Conservation (phyloP, 495 filamentous ascomycete species). For the Tuber calosporum region DNA sequence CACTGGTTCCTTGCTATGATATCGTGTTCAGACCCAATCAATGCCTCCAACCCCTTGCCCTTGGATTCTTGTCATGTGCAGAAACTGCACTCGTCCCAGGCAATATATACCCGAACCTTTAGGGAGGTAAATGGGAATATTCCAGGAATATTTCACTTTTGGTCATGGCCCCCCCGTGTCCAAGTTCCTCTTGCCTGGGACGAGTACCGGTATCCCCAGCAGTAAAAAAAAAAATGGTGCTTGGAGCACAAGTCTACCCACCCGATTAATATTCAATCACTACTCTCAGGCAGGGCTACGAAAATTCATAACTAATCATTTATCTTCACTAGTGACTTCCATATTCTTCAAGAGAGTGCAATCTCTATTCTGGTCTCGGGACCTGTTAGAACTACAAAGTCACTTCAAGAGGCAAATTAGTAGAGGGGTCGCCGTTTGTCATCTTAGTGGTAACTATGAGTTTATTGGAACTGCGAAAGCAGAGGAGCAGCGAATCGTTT, state of each 20-base stretch:
- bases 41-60: neutral
- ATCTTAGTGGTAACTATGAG: too few relatives aligned
- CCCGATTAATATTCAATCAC: neutral
- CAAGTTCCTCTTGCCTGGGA: too few relatives aligned
- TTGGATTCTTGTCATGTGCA: neutral
- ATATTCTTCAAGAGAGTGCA: neutral
- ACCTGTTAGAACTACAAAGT: neutral
- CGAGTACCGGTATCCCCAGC: neutral
- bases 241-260: neutral
- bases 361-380: neutral
- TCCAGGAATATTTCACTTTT: too few relatives aligned
- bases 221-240: neutral
- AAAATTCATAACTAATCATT: neutral
- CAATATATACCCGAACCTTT: too few relatives aligned
- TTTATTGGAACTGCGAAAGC: too few relatives aligned
- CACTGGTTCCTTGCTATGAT: neutral
- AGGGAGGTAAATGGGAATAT: too few relatives aligned
- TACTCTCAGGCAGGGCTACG: neutral
- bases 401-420: neutral
- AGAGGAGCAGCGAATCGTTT: too few relatives aligned
- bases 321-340: neutral
- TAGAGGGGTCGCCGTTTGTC: neutral
- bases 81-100: too few relatives aligned
- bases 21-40: neutral
- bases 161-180: too few relatives aligned